Conservation (phyloP, 1,284 basidiomycete genomes). For the Ustilago tritici region DNA sequence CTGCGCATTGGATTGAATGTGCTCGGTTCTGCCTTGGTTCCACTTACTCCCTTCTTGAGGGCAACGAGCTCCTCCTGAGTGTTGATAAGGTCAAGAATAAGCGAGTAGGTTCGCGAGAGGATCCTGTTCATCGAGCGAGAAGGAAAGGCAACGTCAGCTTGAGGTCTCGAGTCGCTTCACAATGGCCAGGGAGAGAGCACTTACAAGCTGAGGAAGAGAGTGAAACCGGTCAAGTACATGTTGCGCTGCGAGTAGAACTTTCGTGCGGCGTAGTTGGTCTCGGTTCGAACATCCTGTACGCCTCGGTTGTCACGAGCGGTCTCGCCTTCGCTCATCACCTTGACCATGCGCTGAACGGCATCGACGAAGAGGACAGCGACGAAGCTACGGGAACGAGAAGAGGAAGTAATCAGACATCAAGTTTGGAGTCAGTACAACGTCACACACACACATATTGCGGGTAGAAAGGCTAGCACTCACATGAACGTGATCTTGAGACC, state of each 20-base stretch:
- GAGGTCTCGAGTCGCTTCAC: background rate
- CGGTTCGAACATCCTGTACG: conserved; percentile 78
- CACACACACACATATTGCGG: background rate
- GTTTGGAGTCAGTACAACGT: background rate
- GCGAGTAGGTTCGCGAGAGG: conserved; percentile 90
- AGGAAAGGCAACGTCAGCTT: background rate
- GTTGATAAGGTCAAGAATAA: conserved; percentile 89
- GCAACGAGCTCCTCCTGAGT: conserved; percentile 87
- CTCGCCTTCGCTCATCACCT: conserved; percentile 82
- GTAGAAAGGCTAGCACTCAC: conserved; percentile 71
- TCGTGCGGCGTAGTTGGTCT: conserved; percentile 86
- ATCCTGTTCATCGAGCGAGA: conserved; percentile 70
- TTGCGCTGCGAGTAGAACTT: conserved; percentile 83
- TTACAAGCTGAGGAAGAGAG: conserved; percentile 79
- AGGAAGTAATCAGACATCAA: background rate
- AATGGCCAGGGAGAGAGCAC: background rate
- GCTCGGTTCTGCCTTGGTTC: background rate
- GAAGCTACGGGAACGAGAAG: conserved; percentile 75
- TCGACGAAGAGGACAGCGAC: conserved; percentile 85
- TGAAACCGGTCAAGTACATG: conserved; percentile 83
- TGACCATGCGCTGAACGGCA: conserved; percentile 91
- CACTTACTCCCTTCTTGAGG: conserved; percentile 77
- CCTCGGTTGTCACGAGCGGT: conserved; percentile 76
- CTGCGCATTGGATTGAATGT: background rate
- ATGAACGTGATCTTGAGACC: conserved; percentile 93